Evolutionary conservation across 192 early-diverging fungal species (phyloP), one percentile per base, ranked within the genome.

Genomic region (Lunasporangiospora selenospora): DNA sequence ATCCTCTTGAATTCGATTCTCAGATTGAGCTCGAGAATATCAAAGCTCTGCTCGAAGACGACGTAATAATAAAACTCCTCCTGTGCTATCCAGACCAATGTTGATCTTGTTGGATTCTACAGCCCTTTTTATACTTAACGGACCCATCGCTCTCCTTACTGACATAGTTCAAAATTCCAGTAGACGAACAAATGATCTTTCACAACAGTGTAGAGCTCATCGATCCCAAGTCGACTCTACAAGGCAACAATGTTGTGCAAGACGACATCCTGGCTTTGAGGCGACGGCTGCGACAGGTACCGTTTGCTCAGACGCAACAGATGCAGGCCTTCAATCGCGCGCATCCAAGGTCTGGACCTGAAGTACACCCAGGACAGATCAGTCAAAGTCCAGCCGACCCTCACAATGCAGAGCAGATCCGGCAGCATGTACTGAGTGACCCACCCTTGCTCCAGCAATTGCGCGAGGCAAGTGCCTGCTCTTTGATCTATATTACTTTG

Each of bases 1-100:
- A 81, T 59, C 75, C 70, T 40, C 37, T 89, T 11, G 88, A 88
- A 48, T 78, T 88, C 30, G 84, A 87, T 67, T 75, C 80, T 16
- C 81, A 85, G 55, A 88, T 90, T 79, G 81, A 80, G 37, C 65
- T 90, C 15, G 84, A 85, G 57, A 84, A 88, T 66, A 67, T 94
- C n/a, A 77, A 81, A 41, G 92, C 89, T 19, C 78, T 95, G 29
- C 78, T 92, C 16, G 92, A 94, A 77, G 82, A 71, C 11, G 89
- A 93, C 67, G 82, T 84, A 4, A 12, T 16, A 49, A 44, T 34
- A 42, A 18, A 31, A n/a, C n/a, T n/a, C 8, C 26, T 18, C 36
- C 13, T 38, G 31, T 13, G 24, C 37, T 16, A 18, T 42, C 2
- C 16, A 18, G 16, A 42, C 41, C 19, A 3, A 16, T 3, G 19